A percentile compares a stretch with the other conserved stretches of the same genome.
phyloP scores from a whole-genome alignment of 2,329 filamentous ascomycete genomes.

The Fusarium sp. region DNA sequence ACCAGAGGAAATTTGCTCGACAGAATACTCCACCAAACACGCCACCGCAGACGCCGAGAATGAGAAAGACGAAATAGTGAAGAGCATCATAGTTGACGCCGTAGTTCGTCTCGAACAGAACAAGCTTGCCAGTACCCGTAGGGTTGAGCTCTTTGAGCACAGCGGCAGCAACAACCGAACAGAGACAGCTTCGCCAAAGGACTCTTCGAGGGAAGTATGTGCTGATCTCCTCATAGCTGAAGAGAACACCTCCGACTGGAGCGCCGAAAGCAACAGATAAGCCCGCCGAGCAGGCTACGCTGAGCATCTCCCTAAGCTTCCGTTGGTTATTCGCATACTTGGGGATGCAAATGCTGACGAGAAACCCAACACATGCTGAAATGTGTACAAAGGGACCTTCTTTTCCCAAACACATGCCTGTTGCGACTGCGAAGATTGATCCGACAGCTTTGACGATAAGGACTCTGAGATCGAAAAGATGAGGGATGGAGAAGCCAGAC shows the following conservation, averaged over 20 bases:
- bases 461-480: conserved; percentile 29
- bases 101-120: conserved; percentile 34
- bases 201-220: conserved; percentile 31
- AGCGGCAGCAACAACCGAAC: conserved; percentile 22
- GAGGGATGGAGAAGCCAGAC: conserved; percentile 25
- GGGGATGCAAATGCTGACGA: conserved; percentile 10
- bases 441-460: conserved; percentile 29
- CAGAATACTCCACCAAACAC: conserved; percentile 27
- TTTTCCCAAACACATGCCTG: conserved; percentile 34
- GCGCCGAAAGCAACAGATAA: conserved; percentile 31
- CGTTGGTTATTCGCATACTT: conserved; percentile 25
- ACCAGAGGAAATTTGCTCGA: conserved; percentile 22
- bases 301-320: conserved; percentile 30
- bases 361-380: conserved; percentile 30
- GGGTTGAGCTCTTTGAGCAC: conserved; percentile 31
- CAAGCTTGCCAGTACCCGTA: conserved; percentile 24
- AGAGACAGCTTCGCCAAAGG: conserved; percentile 27
- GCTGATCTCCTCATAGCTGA: conserved; percentile 38
- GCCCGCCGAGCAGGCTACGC: conserved; percentile 22
- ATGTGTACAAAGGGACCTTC: conserved; percentile 34
- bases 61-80: conserved; percentile 22
- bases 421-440: conserved; percentile 26
- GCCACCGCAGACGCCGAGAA: conserved; percentile 26
- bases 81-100: conserved; percentile 26
- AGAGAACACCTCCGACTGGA: conserved; percentile 26